Conservation (phyloP, 148 eudicot genomes). For the Fagopyrum tataricum region DNA sequence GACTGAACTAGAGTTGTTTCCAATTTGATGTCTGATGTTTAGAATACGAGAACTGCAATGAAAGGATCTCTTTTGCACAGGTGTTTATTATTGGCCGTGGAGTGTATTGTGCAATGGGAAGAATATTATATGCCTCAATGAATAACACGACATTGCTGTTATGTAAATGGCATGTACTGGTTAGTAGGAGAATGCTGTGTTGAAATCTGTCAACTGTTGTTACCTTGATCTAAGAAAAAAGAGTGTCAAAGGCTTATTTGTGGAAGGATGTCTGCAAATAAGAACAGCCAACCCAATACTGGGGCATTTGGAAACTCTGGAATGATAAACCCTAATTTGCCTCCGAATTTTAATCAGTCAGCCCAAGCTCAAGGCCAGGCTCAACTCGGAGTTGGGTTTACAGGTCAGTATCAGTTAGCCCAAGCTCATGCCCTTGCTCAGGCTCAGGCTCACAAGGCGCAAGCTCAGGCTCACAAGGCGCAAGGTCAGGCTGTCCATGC, state of each 20-base stretch:
- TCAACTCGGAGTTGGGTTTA: no score
- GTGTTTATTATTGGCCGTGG: no score
- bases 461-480: slow-evolving; percentile 44
- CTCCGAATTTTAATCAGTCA: slow-evolving; percentile 48
- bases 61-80: not conserved
- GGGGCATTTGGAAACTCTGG: slow-evolving; percentile 63
- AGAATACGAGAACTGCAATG: not conserved
- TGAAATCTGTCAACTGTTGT: not conserved
- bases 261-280: slow-evolving; percentile 50
- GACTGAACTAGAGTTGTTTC: not conserved
- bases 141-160: not conserved
- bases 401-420: no score
- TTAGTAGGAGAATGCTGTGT: not conserved
- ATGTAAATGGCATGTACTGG: not conserved
- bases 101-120: no score
- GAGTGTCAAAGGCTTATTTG: slow-evolving; percentile 9
- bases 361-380: no score
- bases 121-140: not conserved
- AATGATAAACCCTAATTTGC: slow-evolving; percentile 42
- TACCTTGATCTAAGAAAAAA: not conserved
- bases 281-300: slow-evolving; percentile 45
- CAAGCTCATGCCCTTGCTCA: slow-evolving; percentile 30
- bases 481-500: slow-evolving; percentile 61
- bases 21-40: not conserved
- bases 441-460: no score